Evolutionary conservation across 176 grass and related monocot species (phyloP).

Genomic region (Olyra latifolia): DNA sequence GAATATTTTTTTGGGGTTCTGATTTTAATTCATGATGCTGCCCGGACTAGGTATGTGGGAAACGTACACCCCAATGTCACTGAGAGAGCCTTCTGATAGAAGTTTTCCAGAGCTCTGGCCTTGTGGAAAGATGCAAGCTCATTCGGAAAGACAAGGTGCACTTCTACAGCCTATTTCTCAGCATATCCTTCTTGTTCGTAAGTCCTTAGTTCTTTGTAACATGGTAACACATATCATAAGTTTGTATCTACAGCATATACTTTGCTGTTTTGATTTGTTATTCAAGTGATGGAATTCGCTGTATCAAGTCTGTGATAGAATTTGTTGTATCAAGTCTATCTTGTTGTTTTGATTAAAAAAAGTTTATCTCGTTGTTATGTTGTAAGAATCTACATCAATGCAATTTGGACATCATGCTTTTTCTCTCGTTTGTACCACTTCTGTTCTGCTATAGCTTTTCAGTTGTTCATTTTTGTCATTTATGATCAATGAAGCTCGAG

Average conservation of each 20-base stretch:
- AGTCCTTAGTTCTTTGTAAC: constrained; percentile 51
- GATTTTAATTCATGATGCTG: constrained; percentile 22
- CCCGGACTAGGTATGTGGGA: constrained; percentile 73
- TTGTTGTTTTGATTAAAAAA: not conserved
- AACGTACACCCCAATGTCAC: constrained; percentile 75
- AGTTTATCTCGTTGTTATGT: not conserved
- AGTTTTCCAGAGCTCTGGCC: constrained; percentile 75
- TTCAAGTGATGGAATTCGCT: constrained; percentile 1
- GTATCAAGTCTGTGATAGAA: not conserved
- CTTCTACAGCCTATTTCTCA: constrained; percentile 54
- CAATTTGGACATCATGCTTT: not conserved
- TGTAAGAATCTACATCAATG: constrained; percentile 20
- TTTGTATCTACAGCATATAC: not conserved
- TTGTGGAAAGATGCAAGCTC: constrained; percentile 85
- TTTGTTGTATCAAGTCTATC: constrained; percentile 8
- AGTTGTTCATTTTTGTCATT: constrained; percentile 26
- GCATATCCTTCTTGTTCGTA: constrained; percentile 83
- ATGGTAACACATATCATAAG: constrained; percentile 21
- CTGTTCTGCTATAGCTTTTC: constrained; percentile 19
- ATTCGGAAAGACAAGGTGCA: constrained; percentile 86
- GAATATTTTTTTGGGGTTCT: constrained; percentile 16
- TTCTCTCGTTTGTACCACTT: constrained; percentile 12
- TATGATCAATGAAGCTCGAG: constrained; percentile 72
- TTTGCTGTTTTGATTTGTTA: not conserved
- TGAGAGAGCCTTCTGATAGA: constrained; percentile 73